phyloP scores from a whole-genome alignment of 495 filamentous ascomycete genomes.

The Penicillium maclennaniae region DNA sequence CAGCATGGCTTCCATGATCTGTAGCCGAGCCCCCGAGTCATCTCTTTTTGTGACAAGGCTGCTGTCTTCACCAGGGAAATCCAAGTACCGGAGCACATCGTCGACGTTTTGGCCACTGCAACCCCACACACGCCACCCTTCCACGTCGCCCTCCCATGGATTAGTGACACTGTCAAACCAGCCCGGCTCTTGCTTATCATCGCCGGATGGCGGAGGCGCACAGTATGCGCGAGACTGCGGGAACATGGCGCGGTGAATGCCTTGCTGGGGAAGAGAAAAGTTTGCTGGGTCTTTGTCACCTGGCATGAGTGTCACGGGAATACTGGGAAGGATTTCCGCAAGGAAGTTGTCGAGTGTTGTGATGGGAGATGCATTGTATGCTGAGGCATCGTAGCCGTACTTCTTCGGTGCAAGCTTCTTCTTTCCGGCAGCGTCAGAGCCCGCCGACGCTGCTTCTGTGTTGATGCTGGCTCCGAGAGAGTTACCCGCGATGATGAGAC shows the following conservation, averaged over 20 bases:
- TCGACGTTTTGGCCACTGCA: constrained; percentile 90
- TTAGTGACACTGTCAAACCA: constrained; percentile 93
- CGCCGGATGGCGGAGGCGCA: constrained; percentile 44
- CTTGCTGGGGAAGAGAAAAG: constrained; percentile 73
- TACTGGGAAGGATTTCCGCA: constrained; percentile 68
- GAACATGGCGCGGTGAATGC: constrained; percentile 80
- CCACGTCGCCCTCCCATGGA: constrained; percentile 84
- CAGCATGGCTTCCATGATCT: constrained; percentile 88
- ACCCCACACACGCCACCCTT: constrained; percentile 80
- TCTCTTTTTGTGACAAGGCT: constrained; percentile 20
- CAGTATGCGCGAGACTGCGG: constrained; percentile 65
- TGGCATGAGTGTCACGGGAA: constrained; percentile 77
- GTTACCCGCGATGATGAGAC: constrained; percentile 88
- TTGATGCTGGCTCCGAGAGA: constrained; percentile 63
- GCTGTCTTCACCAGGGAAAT: constrained; percentile 32
- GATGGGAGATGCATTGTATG: constrained; percentile 82
- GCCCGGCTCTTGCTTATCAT: constrained; percentile 48
- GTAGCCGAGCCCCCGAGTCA: constrained; percentile 65
- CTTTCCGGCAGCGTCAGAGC: constrained; percentile 24
- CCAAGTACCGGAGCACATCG: constrained; percentile 86
- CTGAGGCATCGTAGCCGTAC: constrained; percentile 87
- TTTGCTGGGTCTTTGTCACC: constrained; percentile 77
- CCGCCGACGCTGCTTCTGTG: constrained; percentile 17
- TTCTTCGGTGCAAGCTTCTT: constrained; percentile 63
- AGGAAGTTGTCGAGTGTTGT: constrained; percentile 81